phyloP scores from a whole-genome alignment of 2,329 filamentous ascomycete genomes.

The Achaetomium macrosporum region DNA sequence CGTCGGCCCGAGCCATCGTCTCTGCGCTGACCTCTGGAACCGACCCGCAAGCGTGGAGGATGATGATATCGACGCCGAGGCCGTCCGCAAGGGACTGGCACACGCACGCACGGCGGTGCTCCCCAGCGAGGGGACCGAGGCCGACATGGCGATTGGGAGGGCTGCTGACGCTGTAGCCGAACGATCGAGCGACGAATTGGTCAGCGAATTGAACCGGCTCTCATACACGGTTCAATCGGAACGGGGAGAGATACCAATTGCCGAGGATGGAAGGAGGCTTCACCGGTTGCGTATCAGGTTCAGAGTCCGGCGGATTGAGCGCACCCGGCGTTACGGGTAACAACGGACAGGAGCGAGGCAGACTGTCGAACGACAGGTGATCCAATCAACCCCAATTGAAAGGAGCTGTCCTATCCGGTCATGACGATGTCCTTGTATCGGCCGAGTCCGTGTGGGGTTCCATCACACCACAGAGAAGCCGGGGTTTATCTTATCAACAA shows the following conservation, averaged over 20 bases:
- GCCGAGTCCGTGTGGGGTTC: not conserved
- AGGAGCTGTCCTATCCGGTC: too few species aligned
- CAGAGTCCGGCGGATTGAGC: too few species aligned
- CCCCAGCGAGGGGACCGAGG: conserved; percentile 40
- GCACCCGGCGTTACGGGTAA: too few species aligned
- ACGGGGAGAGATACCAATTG: not conserved
- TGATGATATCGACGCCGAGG: not conserved
- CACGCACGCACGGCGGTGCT: conserved; percentile 37
- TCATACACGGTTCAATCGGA: not conserved
- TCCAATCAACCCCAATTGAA: too few species aligned
- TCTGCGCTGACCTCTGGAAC: conserved; percentile 8
- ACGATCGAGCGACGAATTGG: not conserved
- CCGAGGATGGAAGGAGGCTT: too few species aligned
- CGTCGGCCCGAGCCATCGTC: not conserved
- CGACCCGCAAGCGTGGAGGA: not conserved
- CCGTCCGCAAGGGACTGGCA: conserved; percentile 37
- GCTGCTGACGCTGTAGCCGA: not conserved
- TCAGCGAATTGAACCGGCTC: not conserved
- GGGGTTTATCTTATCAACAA: conserved; percentile 4
- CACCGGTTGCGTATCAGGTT: too few species aligned
- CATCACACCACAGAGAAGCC: not conserved
- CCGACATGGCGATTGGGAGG: conserved; percentile 40
- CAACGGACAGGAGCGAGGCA: too few species aligned
- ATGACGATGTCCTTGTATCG: too few species aligned
- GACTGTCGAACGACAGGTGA: too few species aligned